These are phyloP conservation scores for Lodderomyces beijingensis DNA, from an alignment of 1,139 yeast genomes.

Conservation along the genomic window DNA sequence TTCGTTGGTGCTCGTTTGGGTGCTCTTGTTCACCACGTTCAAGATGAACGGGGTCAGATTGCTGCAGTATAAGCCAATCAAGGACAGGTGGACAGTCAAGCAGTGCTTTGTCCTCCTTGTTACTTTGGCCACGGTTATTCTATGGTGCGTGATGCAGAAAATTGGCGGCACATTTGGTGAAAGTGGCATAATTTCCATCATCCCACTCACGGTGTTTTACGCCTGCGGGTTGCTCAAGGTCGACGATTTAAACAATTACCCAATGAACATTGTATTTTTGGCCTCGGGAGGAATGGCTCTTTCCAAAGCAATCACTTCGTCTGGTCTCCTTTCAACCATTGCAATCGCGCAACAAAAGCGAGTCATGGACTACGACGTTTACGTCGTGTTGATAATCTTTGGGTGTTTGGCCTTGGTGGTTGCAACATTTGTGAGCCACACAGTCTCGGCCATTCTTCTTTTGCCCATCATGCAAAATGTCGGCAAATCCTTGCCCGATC, in stretches of 20 bases:
- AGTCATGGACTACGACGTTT: conserved; percentile 60
- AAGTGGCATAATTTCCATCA: conserved; percentile 81
- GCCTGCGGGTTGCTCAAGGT: conserved; percentile 82
- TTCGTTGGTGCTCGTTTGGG: conserved; percentile 65
- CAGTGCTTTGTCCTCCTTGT: conserved; percentile 69
- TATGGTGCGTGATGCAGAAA: conserved; percentile 79
- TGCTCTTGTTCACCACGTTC: conserved; percentile 62
- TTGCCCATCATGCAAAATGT: conserved; percentile 85
- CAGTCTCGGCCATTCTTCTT: conserved; percentile 90
- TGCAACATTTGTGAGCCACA: conserved; percentile 93
- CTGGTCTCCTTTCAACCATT: conserved; percentile 76
- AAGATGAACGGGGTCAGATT: conserved; percentile 47
- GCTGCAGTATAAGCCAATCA: conserved; percentile 58
- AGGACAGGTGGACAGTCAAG: conserved; percentile 65
- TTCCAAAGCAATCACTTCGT: conserved; percentile 86
- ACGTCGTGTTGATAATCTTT: conserved; percentile 66
- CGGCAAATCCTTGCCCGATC: conserved; percentile 67
- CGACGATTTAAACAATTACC: conserved; percentile 86
- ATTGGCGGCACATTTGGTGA: conserved; percentile 74
- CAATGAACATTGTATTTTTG: conserved; percentile 88
- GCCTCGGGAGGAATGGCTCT: conserved; percentile 97
- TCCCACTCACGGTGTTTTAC: conserved; percentile 79
- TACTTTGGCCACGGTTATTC: conserved; percentile 63
- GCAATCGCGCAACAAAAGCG: conserved; percentile 63
- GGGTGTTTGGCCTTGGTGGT: conserved; percentile 74